Evolutionary conservation across 2,329 filamentous ascomycete species (phyloP), one percentile per base, ranked within the genome.

Genomic region (Byssothecium circinans): DNA sequence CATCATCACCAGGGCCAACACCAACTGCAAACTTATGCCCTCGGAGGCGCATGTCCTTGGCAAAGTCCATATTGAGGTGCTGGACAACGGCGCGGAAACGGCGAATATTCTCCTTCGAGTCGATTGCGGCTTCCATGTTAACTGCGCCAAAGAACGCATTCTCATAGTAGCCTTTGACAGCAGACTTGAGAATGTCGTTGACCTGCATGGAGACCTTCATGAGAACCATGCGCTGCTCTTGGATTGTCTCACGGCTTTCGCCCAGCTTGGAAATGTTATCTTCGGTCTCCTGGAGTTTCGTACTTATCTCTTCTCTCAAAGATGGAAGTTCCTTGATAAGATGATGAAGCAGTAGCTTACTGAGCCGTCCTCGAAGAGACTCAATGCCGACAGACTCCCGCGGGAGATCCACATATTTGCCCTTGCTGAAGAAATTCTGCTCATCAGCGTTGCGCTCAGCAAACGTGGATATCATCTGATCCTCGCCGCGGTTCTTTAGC

Each of bases 51-150:
- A 84, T 78, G 1, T 67, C 45, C 0, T 70, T 52, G 0, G 76
- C 69, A 52, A 85, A 86, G 0, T 70, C 62, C 0, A 64, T 46
- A 37, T 79, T 76, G 1, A 75, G 61, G 29, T 79, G 75, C 43
- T 84, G 81, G 1, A 84, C 68, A 0, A 79, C 70, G 0, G 82
- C 81, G 0, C 82, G 74, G 3, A 86, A 68, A 0, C 81, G 74
- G 30, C 71, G 76, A 30, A 62, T 54, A 40, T 70, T 62, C n/a
- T 60, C 48, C n/a, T 19, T n/a, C 7, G 49, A 44, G 20, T 62
- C 53, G 1, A 62, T 48, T 3, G 46, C 20, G 11, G 53, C 53
- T 8, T 60, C 30, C 40, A 50, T 56, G 11, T 62, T 34, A n/a
- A 60, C 41, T 0, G 30, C 0, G 0, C 56, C 71, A 48, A 85